Base-by-base conservation (phyloP, 768 basidiomycete genomes). In the Asterophora parasitica region DNA sequence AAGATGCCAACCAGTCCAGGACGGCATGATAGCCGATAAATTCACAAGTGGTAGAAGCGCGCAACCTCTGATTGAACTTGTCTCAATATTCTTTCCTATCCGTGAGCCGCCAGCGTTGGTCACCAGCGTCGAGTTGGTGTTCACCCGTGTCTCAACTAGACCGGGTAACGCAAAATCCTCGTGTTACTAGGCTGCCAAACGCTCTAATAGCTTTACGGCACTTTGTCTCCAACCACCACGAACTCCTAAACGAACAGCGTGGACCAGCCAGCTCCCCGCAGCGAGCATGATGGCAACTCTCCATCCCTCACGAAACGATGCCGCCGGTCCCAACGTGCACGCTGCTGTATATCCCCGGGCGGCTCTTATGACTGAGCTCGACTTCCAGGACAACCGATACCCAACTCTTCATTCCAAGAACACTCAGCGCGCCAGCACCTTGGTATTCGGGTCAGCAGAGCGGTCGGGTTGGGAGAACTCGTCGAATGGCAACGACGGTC, bases 311-410 rank as follows among this genome's bases (percentile, higher is more conserved):
- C 67, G 71, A 55, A 72, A 68, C 48, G 72, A 75, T 43, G 46
- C 58, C 35, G 46, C 58, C 35, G 60, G 65, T 27, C 56, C 69
- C 23, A 64, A 62, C 56, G 58, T 72, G 50, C 64, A 61, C 50
- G 36, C 53, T 35, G 64, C 61, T 47, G 62, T 75, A 52, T 82
- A 81, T 65, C 69, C 81, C 3, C 36, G 35, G 42, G 73, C 72
- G 57, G 66, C 73, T 34, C 71, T 84, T 49, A 73, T 82, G 62
- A 68, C 76, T 48, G 83, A 83, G 48, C 71, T 79, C 52, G 80
- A 82, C 64, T 75, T 79, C 62, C 72, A 74, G 57, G 84, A 84
- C 69, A 77, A 76, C 60, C 73, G 83, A 60, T 83, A 84, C 51
- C 69, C 71, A 15, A 59, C 70, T 23, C 49, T 69, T 38, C 46